Conservation (phyloP, 305 asterid species). For the Fraxinus nigra region DNA sequence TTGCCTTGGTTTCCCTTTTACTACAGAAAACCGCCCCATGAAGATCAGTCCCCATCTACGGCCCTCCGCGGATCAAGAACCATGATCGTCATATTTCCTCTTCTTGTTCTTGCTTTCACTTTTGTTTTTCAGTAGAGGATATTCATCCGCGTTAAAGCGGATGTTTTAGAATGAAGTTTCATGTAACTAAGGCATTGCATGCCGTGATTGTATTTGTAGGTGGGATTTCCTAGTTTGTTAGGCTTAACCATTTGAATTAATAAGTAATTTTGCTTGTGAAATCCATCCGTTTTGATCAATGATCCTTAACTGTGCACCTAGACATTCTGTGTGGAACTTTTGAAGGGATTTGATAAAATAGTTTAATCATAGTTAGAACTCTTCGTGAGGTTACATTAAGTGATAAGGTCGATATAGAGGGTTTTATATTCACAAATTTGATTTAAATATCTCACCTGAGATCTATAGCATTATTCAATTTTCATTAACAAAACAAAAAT, state of each 20-base stretch:
- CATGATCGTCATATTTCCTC: constrained; percentile 15
- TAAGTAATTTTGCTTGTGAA: not conserved
- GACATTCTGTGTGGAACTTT: not conserved
- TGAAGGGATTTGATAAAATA: not conserved
- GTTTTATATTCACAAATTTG: not conserved
- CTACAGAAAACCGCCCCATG: constrained; percentile 63
- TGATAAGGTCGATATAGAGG: not conserved
- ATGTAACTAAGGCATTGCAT: constrained; percentile 5
- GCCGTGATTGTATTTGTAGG: constrained; percentile 3
- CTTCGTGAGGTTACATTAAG: not conserved
- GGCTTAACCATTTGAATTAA: not conserved
- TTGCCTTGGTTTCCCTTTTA: constrained; percentile 78
- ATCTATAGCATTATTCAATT: not conserved
- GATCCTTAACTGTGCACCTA: not conserved
- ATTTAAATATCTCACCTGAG: not conserved
- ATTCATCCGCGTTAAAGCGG: not conserved
- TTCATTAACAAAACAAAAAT: not conserved
- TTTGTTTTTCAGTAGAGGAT: constrained; percentile 3
- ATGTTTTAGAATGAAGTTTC: not conserved
- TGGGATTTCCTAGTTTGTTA: not conserved
- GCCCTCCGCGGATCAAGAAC: constrained; percentile 23
- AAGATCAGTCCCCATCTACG: constrained; percentile 40
- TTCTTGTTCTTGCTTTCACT: constrained; percentile 14
- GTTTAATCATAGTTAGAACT: not conserved
- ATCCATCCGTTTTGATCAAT: not conserved